Evolutionary conservation across 805 yeast genomes (phyloP).

Genomic region (Cyberlindnera galapagoensis): DNA sequence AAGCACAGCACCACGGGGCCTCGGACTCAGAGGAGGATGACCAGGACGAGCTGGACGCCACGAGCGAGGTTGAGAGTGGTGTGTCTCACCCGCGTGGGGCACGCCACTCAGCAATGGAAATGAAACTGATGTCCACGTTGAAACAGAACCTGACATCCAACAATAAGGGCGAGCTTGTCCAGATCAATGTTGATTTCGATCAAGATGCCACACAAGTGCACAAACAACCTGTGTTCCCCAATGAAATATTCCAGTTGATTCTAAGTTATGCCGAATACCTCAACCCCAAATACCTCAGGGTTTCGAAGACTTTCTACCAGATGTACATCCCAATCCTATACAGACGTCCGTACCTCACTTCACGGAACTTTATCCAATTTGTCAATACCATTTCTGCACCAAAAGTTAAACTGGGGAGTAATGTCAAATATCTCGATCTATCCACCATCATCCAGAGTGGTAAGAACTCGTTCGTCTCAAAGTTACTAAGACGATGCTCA

Average conservation of each 20-base stretch:
- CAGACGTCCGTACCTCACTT: constrained; percentile 50
- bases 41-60: constrained; percentile 16
- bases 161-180: constrained; percentile 9
- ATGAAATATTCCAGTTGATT: constrained; percentile 24
- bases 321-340: constrained; percentile 64
- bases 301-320: constrained; percentile 55
- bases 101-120: no score
- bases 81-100: no score
- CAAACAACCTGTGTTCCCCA: constrained; percentile 23
- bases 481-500: constrained; percentile 72
- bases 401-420: constrained; percentile 43
- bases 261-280: constrained; percentile 27
- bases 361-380: constrained; percentile 65
- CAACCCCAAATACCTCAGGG: constrained; percentile 46
- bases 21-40: constrained; percentile 27
- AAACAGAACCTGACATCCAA: no score
- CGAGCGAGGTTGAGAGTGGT: no score
- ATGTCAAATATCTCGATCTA: constrained; percentile 64
- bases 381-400: constrained; percentile 58
- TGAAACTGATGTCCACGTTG: no score
- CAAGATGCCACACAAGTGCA: constrained; percentile 1
- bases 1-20: constrained; percentile 9
- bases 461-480: constrained; percentile 83
- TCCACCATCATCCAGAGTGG: constrained; percentile 84
- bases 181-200: constrained; percentile 9